These are phyloP conservation scores for Phialophora tarda DNA, from an alignment of 2,329 filamentous ascomycete species.

Conservation along the genomic window DNA sequence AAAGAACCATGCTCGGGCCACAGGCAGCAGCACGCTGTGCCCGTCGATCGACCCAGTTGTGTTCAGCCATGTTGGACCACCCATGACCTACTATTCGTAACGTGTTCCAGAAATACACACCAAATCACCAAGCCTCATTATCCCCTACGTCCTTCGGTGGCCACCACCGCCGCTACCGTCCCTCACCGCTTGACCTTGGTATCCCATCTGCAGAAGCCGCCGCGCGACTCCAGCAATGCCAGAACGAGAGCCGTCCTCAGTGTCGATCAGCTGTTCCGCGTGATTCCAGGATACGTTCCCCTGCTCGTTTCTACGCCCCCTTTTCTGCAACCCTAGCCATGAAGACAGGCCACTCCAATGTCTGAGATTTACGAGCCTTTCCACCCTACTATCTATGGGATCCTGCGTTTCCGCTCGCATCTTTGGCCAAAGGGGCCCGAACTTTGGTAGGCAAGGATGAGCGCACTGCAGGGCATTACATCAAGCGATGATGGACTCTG, in stretches of 20 bases:
- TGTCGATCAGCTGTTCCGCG: slow-evolving; percentile 1
- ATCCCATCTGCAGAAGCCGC: neutral
- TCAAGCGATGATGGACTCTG: neutral
- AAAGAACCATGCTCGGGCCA: neutral
- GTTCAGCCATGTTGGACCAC: slow-evolving; percentile 3
- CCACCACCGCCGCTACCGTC: neutral
- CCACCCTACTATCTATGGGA: neutral
- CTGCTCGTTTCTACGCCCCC: neutral
- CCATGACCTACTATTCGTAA: slow-evolving; percentile 1
- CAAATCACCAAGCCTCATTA: slow-evolving; percentile 1
- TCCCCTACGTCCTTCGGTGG: neutral
- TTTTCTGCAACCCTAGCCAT: neutral
- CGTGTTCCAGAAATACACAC: neutral
- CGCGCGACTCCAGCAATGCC: neutral
- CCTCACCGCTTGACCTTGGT: slow-evolving; percentile 3
- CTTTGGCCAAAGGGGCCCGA: neutral
- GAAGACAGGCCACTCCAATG: neutral
- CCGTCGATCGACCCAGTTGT: slow-evolving; percentile 3
- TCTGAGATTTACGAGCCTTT: slow-evolving; percentile 2
- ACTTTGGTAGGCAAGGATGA: neutral
- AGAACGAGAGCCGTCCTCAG: neutral
- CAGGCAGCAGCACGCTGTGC: neutral
- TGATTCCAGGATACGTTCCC: neutral
- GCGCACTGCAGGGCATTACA: neutral
- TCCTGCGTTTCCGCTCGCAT: neutral